A percentile compares a stretch with the other conserved stretches of the same genome.
Evolutionary conservation across 495 filamentous ascomycete genomes (phyloP).

Genomic region (Glonium stellatum): DNA sequence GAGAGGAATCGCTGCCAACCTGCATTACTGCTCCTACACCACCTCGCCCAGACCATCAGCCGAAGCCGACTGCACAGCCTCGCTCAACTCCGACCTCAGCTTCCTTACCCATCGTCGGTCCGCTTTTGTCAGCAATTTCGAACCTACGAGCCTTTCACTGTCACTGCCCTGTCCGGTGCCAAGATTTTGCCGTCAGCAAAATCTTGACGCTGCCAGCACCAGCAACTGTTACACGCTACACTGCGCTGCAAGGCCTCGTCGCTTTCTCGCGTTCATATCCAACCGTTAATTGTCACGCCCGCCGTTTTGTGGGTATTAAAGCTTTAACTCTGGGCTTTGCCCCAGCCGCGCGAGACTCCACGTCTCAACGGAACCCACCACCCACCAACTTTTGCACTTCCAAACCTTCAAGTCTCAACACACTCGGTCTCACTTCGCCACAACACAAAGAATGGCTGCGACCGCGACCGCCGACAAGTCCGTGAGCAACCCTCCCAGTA

Average conservation of each 20-base stretch:
- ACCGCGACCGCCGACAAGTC: neutral
- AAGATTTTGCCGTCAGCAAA: constrained; percentile 6
- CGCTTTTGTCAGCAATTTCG: constrained; percentile 4
- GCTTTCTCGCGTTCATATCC: constrained; percentile 15
- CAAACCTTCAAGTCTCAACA: neutral
- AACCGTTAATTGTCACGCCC: constrained; percentile 8
- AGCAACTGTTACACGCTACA: constrained; percentile 10
- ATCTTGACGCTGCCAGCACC: constrained; percentile 14
- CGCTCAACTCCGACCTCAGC: neutral
- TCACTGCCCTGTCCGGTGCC: constrained; percentile 1
- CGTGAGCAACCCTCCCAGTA: constrained; percentile 8
- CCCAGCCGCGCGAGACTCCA: constrained; percentile 18
- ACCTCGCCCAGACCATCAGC: neutral
- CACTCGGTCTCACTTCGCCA: neutral
- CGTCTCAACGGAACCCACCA: neutral
- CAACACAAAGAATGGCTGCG: constrained; percentile 11
- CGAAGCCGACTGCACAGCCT: neutral
- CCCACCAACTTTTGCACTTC: neutral
- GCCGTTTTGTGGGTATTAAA: constrained; percentile 24
- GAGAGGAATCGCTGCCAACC: neutral
- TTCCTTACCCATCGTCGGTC: neutral
- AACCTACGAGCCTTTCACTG: neutral
- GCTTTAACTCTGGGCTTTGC: constrained; percentile 26
- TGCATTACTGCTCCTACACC: neutral
- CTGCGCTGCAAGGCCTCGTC: neutral